phyloP scores from a whole-genome alignment of 768 basidiomycete species.

The Psilocybe sp. region DNA sequence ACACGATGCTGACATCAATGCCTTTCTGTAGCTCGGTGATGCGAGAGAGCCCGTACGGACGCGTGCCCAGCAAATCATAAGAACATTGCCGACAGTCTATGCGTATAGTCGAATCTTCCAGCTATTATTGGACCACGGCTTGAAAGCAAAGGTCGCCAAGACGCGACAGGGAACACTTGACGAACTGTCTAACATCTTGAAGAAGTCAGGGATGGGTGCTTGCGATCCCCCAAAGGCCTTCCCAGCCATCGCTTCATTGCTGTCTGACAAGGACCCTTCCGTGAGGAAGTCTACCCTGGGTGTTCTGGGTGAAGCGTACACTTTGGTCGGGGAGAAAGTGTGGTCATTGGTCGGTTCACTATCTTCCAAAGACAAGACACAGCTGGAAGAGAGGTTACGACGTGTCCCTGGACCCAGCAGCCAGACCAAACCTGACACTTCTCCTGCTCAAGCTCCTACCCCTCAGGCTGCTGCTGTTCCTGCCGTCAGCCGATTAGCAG shows the following conservation, averaged over 20 bases:
- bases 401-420: slow-evolving; percentile 71
- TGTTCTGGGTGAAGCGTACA: slow-evolving; percentile 68
- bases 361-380: slow-evolving; percentile 85
- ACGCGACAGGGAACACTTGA: slow-evolving; percentile 86
- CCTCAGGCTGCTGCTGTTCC: slow-evolving; percentile 46
- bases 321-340: slow-evolving; percentile 80
- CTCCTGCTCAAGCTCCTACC: slow-evolving; percentile 34
- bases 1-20: slow-evolving; percentile 5
- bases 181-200: slow-evolving; percentile 74
- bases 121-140: slow-evolving; percentile 81
- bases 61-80: slow-evolving; percentile 82
- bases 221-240: slow-evolving; percentile 83
- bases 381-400: slow-evolving; percentile 85
- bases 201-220: slow-evolving; percentile 76
- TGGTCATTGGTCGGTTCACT: slow-evolving; percentile 77
- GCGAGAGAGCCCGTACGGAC: slow-evolving; percentile 77
- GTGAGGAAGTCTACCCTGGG: slow-evolving; percentile 87
- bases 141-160: slow-evolving; percentile 89
- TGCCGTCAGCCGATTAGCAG: slow-evolving; percentile 42
- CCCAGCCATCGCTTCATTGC: slow-evolving; percentile 70
- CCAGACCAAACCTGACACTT: slow-evolving; percentile 35
- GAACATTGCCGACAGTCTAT: slow-evolving; percentile 84
- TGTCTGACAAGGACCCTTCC: slow-evolving; percentile 85
- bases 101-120: slow-evolving; percentile 92
- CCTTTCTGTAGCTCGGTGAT: slow-evolving; percentile 76